phyloP scores from a whole-genome alignment of 345 rosid species.

The Lepidium sativum region DNA sequence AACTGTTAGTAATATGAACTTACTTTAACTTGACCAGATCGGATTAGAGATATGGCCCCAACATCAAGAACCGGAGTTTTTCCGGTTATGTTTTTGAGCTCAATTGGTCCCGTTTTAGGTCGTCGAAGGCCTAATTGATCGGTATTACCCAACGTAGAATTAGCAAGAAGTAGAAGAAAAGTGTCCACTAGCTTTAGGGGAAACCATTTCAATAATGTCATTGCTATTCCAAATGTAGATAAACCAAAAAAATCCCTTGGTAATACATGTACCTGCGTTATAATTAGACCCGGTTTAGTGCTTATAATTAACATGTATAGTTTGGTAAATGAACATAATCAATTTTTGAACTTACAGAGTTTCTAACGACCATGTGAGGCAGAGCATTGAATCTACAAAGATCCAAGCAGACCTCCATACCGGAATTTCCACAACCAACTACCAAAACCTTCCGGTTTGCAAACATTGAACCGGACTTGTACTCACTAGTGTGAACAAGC shows the following conservation, averaged over 20 bases:
- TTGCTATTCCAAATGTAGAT: constrained; percentile 55
- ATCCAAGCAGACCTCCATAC: constrained; percentile 38
- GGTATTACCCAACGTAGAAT: constrained; percentile 44
- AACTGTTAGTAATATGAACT: too few species aligned
- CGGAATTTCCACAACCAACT: constrained; percentile 83
- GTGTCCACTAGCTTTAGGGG: constrained; percentile 46
- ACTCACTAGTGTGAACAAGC: too few species aligned
- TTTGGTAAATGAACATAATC: neutral
- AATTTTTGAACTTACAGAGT: constrained; percentile 31
- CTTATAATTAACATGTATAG: neutral
- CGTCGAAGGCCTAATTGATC: constrained; percentile 42
- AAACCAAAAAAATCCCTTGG: constrained; percentile 57
- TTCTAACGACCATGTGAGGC: constrained; percentile 52
- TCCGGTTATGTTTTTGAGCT: constrained; percentile 46
- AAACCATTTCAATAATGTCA: constrained; percentile 51
- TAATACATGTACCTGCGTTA: constrained; percentile 49
- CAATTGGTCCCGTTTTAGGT: constrained; percentile 63
- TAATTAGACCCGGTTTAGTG: neutral
- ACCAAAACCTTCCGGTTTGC: constrained; percentile 56
- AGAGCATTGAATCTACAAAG: constrained; percentile 50
- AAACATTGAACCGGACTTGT: too few species aligned
- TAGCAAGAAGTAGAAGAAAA: constrained; percentile 41
- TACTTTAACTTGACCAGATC: too few species aligned
- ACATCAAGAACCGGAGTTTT: constrained; percentile 66
- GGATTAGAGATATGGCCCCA: constrained; percentile 49